Conservation (phyloP, 768 basidiomycete genomes). For the Pisolithus microcarpus region DNA sequence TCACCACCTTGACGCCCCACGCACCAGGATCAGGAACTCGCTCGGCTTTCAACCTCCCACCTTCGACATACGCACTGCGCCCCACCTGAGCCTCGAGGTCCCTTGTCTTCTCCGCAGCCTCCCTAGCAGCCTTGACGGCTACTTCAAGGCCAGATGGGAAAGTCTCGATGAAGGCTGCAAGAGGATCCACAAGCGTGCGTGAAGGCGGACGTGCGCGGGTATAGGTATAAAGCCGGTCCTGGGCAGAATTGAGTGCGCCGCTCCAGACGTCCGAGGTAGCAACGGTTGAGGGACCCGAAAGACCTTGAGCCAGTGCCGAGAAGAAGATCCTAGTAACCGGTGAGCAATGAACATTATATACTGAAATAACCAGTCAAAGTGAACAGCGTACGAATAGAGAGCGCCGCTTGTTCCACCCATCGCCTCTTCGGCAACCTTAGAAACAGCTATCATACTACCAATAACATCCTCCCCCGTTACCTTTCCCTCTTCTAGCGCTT, state of each 20-base stretch:
- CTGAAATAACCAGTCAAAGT: neutral
- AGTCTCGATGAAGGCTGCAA: slow-evolving; percentile 61
- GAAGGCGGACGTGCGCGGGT: slow-evolving; percentile 86
- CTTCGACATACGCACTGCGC: slow-evolving; percentile 80
- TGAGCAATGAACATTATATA: neutral
- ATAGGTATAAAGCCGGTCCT: slow-evolving; percentile 65
- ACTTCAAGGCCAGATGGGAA: slow-evolving; percentile 31
- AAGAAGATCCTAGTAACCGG: slow-evolving; percentile 73
- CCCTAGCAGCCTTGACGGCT: slow-evolving; percentile 53
- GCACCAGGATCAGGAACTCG: slow-evolving; percentile 82
- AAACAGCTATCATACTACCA: slow-evolving; percentile 56
- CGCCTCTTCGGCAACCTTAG: slow-evolving; percentile 67
- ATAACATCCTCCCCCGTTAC: slow-evolving; percentile 62
- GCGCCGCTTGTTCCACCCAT: slow-evolving; percentile 95
- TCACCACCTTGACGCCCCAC: slow-evolving; percentile 76
- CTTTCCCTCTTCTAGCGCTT: slow-evolving; percentile 44
- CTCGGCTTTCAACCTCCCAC: slow-evolving; percentile 53
- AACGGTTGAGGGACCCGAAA: slow-evolving; percentile 36
- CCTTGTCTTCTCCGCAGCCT: slow-evolving; percentile 69
- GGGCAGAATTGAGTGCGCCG: slow-evolving; percentile 48
- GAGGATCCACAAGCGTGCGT: slow-evolving; percentile 88
- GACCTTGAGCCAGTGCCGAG: slow-evolving; percentile 73
- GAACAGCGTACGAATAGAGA: slow-evolving; percentile 68
- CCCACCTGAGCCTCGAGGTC: slow-evolving; percentile 80
- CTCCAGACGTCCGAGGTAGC: slow-evolving; percentile 51